A percentile compares a stretch with the other conserved stretches of the same genome.
phyloP scores from a whole-genome alignment of 129 eudicot genomes.

The Ambrosia artemisiifolia region DNA sequence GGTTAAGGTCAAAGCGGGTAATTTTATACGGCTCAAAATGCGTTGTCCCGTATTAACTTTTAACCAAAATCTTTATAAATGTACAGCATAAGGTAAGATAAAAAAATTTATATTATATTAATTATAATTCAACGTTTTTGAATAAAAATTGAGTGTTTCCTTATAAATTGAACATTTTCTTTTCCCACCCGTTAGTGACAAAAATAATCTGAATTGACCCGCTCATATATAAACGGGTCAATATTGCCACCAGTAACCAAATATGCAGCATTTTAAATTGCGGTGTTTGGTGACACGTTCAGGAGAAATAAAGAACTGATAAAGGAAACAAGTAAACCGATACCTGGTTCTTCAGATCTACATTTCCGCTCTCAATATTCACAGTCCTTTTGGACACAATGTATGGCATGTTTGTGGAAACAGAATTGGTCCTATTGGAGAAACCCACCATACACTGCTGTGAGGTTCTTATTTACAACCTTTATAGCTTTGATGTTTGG shows the following conservation, averaged over 20 bases:
- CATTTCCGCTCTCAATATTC: slow-evolving; percentile 62
- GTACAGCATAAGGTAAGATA: not conserved
- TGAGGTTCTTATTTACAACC: slow-evolving; percentile 69
- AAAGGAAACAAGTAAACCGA: slow-evolving; percentile 61
- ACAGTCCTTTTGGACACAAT: slow-evolving; percentile 63
- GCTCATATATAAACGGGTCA: not conserved
- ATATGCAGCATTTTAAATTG: not conserved
- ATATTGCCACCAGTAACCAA: not conserved
- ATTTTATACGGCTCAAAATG: not conserved
- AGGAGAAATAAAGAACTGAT: slow-evolving; percentile 80
- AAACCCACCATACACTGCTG: slow-evolving; percentile 87
- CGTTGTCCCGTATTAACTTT: not conserved
- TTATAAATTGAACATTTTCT: not conserved
- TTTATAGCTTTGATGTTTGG: slow-evolving; percentile 80
- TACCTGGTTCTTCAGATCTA: slow-evolving; percentile 65
- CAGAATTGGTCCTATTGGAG: slow-evolving; percentile 88
- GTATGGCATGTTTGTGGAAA: slow-evolving; percentile 95
- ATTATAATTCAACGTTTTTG: not conserved
- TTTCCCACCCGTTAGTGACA: not conserved
- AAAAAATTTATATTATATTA: not conserved
- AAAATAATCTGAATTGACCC: not conserved
- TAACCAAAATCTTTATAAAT: not conserved
- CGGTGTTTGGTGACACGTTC: slow-evolving; percentile 5
- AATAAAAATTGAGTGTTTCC: not conserved
- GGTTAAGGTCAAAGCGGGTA: not conserved